Percentiles rank a stretch among this genome's conserved stretches.
These are phyloP conservation scores for Cercospora janseana DNA, from an alignment of 2,329 filamentous ascomycete species.

Conservation along the genomic window DNA sequence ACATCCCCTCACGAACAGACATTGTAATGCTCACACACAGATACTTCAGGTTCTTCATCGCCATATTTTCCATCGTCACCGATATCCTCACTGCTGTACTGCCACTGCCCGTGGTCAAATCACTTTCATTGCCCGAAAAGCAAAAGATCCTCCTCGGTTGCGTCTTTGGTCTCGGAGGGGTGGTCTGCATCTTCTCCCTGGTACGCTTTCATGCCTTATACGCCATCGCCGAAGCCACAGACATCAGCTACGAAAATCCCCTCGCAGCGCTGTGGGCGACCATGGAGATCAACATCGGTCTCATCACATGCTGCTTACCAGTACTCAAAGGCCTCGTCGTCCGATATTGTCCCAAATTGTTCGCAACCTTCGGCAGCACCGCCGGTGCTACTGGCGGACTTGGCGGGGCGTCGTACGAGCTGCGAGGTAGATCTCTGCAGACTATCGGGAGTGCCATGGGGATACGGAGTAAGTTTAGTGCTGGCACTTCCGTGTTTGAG, in stretches of 20 bases:
- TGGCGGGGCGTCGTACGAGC: neutral
- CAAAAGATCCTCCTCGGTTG: conserved; percentile 33
- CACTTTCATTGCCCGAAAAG: conserved; percentile 29
- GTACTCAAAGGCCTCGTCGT: conserved; percentile 27
- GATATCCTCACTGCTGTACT: conserved; percentile 36
- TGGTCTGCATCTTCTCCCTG: conserved; percentile 29
- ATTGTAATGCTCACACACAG: too few species aligned
- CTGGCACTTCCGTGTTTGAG: neutral
- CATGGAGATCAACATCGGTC: conserved; percentile 31
- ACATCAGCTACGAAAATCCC: conserved; percentile 29
- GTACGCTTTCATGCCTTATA: conserved; percentile 29
- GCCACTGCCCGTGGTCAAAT: conserved; percentile 36
- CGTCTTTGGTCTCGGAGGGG: conserved; percentile 36
- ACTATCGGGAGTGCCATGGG: neutral
- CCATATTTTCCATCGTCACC: conserved; percentile 35
- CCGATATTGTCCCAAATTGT: conserved; percentile 22
- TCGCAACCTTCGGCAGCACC: conserved; percentile 9
- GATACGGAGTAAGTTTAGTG: neutral
- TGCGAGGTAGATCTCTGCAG: conserved; percentile 6
- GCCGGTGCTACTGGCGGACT: neutral
- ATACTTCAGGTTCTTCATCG: conserved; percentile 33
- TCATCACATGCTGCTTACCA: conserved; percentile 30
- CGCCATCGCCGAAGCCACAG: conserved; percentile 24
- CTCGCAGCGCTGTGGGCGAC: conserved; percentile 26
- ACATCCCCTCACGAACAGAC: too few species aligned